phyloP scores from a whole-genome alignment of 768 basidiomycete species.

The Amanita molliuscula region DNA sequence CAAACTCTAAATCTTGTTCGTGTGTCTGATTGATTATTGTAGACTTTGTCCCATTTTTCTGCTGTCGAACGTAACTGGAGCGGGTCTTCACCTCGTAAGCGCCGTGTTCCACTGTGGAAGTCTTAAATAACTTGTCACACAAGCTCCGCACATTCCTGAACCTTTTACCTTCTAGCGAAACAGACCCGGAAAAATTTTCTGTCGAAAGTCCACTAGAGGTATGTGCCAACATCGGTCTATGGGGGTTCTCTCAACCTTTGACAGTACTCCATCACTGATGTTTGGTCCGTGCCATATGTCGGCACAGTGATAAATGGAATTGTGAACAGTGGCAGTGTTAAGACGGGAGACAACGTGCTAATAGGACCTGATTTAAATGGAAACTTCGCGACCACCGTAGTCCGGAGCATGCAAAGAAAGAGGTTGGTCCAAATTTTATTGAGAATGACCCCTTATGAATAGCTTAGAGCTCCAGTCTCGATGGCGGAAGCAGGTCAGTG shows the following conservation, averaged over 20 bases:
- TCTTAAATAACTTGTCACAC: not conserved
- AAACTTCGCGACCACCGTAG: slow-evolving; percentile 64
- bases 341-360: slow-evolving; percentile 72
- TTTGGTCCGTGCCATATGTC: slow-evolving; percentile 83
- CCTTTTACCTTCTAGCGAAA: slow-evolving; percentile 79
- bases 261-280: slow-evolving; percentile 77
- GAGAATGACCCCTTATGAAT: not conserved
- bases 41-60: slow-evolving; percentile 89
- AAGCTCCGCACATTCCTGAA: slow-evolving; percentile 88
- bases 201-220: slow-evolving; percentile 76
- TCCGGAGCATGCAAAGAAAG: slow-evolving; percentile 94
- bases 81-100: slow-evolving; percentile 69
- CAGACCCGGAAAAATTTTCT: slow-evolving; percentile 72
- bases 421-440: slow-evolving; percentile 32
- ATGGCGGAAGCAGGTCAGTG: slow-evolving; percentile 93
- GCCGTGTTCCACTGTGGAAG: not conserved
- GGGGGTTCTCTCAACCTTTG: not conserved
- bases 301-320: slow-evolving; percentile 83
- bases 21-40: slow-evolving; percentile 7
- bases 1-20: not conserved
- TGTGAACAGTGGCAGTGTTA: slow-evolving; percentile 63
- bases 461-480: slow-evolving; percentile 59
- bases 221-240: not conserved
- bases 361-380: slow-evolving; percentile 93
- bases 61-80: slow-evolving; percentile 91